Percentiles rank a stretch among this genome's conserved stretches.
Conservation (phyloP, 148 eudicot species). For the Rhododendron kiyosumense region DNA sequence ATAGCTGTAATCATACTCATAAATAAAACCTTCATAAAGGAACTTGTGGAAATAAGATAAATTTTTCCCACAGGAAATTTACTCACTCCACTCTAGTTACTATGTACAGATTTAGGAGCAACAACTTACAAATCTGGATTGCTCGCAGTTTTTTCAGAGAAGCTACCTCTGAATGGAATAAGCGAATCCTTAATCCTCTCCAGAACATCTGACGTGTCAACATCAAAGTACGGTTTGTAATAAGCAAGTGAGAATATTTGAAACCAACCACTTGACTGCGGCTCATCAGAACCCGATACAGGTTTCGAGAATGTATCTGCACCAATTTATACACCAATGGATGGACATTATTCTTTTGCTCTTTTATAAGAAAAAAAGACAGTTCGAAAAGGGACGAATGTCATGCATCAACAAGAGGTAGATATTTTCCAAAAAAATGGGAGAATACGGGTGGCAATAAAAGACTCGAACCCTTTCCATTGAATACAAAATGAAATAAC, state of each 20-base stretch:
- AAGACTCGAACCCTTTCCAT: not conserved
- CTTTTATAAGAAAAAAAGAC: not conserved
- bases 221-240: constrained; percentile 88
- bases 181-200: constrained; percentile 94
- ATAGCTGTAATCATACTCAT: not conserved
- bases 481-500: not conserved
- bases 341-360: not conserved
- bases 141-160: constrained; percentile 70
- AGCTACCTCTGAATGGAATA: constrained; percentile 83
- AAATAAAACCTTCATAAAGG: not conserved
- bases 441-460: not conserved
- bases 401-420: not conserved
- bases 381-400: not conserved
- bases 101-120: not conserved
- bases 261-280: constrained; percentile 83
- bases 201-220: constrained; percentile 90
- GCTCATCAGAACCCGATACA: constrained; percentile 55
- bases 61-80: not conserved
- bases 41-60: not conserved
- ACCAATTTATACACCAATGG: constrained; percentile 7
- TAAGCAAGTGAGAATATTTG: constrained; percentile 62
- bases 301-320: constrained; percentile 86
- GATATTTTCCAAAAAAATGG: not conserved
- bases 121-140: constrained; percentile 86
- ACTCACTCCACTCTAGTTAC: not conserved